These are phyloP conservation scores for Mrakia frigida DNA, from an alignment of 768 basidiomycete genomes.

Conservation along the genomic window DNA sequence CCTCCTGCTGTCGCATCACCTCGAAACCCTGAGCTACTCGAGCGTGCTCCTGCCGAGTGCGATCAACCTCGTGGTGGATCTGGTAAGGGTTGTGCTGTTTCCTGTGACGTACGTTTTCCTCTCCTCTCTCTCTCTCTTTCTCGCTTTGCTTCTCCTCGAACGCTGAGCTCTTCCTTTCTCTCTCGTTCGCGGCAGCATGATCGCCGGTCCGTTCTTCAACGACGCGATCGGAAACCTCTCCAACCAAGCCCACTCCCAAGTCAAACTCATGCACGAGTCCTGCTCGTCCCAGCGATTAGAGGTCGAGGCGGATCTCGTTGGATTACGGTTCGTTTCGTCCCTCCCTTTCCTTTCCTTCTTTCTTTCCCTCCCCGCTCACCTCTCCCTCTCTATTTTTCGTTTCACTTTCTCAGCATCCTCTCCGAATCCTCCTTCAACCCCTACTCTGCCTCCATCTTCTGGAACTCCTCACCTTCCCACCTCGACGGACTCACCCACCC, in stretches of 20 bases:
- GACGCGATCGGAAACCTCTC: not conserved
- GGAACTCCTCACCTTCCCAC: not conserved
- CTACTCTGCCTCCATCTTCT: not conserved
- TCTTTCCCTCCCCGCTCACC: not conserved
- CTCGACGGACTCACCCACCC: not conserved
- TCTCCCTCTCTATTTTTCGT: not conserved
- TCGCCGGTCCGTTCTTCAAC: not conserved
- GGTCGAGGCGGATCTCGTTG: not conserved
- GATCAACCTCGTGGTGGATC: slow-evolving; percentile 68
- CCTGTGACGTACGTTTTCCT: not conserved
- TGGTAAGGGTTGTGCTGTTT: slow-evolving; percentile 55
- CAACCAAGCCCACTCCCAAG: not conserved
- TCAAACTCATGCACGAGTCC: not conserved
- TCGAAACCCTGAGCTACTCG: slow-evolving; percentile 81
- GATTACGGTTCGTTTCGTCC: not conserved
- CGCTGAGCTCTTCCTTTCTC: too few species aligned
- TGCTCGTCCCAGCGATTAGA: not conserved
- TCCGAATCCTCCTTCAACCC: slow-evolving; percentile 2
- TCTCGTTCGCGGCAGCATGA: not conserved
- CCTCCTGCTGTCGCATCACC: slow-evolving; percentile 80
- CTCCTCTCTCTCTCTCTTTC: not conserved
- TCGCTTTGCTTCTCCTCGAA: not conserved
- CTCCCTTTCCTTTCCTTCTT: not conserved
- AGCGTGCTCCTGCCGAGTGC: slow-evolving; percentile 76
- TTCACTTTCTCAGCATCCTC: not conserved